Evolutionary conservation across 2,329 filamentous ascomycete species (phyloP).

Genomic region (Juglanconis sp.): DNA sequence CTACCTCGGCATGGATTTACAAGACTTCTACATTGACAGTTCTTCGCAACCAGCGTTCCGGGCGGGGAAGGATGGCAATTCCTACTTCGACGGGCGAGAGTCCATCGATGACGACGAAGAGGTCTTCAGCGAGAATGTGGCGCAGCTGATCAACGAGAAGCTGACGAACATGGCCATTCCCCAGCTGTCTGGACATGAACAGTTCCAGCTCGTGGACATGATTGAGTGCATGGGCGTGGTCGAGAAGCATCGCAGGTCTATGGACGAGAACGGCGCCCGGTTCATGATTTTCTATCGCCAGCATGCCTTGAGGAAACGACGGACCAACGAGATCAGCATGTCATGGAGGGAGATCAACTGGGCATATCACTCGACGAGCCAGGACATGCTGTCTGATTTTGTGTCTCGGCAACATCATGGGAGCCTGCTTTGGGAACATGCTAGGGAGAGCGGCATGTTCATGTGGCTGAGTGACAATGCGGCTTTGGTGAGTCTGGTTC

Average conservation of each 20-base stretch:
- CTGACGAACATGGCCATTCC: conserved; percentile 72
- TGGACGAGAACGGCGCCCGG: conserved; percentile 84
- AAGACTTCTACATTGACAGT: conserved; percentile 51
- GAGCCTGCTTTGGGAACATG: conserved; percentile 79
- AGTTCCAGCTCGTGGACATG: conserved; percentile 80
- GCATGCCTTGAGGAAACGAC: conserved; percentile 66
- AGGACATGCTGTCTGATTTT: conserved; percentile 85
- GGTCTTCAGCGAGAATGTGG: conserved; percentile 68
- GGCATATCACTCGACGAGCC: conserved; percentile 80
- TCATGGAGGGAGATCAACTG: conserved; percentile 79
- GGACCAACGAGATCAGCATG: conserved; percentile 63
- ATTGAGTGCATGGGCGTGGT: conserved; percentile 81
- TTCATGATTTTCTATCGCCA: conserved; percentile 88
- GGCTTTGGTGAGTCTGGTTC: conserved; percentile 61
- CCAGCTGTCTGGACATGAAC: conserved; percentile 78
- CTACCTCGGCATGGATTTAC: conserved; percentile 64
- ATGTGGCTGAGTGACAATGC: conserved; percentile 85
- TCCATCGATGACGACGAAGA: conserved; percentile 54
- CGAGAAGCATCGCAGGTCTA: conserved; percentile 80
- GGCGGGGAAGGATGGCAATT: conserved; percentile 29
- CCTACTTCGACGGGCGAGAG: conserved; percentile 35
- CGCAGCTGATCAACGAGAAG: conserved; percentile 69
- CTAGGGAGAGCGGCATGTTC: conserved; percentile 82
- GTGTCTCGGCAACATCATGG: conserved; percentile 77
- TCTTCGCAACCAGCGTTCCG: conserved; percentile 10